Base-by-base conservation (phyloP, 805 yeast genomes). In the Candida germanica region DNA sequence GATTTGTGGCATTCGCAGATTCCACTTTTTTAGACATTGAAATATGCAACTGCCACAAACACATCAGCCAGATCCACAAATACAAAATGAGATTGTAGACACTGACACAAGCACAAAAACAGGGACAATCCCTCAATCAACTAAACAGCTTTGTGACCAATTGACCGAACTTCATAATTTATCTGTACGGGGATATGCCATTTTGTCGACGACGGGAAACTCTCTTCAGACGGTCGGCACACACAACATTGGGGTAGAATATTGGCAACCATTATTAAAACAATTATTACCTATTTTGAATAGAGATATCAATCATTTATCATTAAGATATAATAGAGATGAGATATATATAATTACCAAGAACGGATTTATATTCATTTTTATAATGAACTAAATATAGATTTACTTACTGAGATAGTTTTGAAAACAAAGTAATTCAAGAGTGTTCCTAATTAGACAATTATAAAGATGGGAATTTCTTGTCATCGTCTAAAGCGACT, bases 401-500 rank as follows among this genome's bases (percentile, higher is more conserved):
- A 28, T 29, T 30, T 24, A 19, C 18, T 25, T 26, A 29, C 14
- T 35, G 13, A 10, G 29, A 25, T 16, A 32, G 20, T 18, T 20
- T 25, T 32, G 18, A 32, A 26, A 25, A 32, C 24, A 26, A 24
- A 23, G 11, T 12, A 25, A 25, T n/a, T 12, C 27, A 8, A 14
- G 12, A 25, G 27, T n/a, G 12, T n/a, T 12, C 12, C 7, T 25
- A 7, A 12, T 16, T 8, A n/a, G 21, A 5, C 12, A 17, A 43
- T 53, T 57, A 58, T 40, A 82, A 78, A 58, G 87, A 73, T 64
- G 89, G 88, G 78, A 82, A 80, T 77, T 78, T 78, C 61, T 73
- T 70, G 62, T 79, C 83, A 61, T 74, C 69, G 50, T 48, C 59
- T 38, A 68, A 59, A 52, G 62, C 61, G 44, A 61, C 60, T 41